Percentiles rank a stretch among this genome's conserved stretches.
Evolutionary conservation across 345 rosid genomes (phyloP).

Genomic region (Alliaria petiolata): DNA sequence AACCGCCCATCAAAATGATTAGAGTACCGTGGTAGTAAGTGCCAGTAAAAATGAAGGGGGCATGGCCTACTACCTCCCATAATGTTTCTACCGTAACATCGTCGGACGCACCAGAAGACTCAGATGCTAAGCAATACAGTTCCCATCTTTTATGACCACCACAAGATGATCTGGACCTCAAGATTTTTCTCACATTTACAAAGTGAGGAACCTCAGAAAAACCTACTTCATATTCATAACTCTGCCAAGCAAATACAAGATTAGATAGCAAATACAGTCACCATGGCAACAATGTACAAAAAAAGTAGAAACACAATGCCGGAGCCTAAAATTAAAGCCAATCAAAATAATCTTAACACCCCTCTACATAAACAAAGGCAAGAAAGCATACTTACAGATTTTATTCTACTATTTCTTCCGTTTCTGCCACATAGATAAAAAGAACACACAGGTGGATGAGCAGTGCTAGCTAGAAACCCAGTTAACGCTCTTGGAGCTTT

Average conservation of each 20-base stretch:
- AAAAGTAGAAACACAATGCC: not conserved
- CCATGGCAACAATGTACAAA: not conserved
- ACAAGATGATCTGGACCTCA: constrained; percentile 40
- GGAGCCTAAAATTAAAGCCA: not conserved
- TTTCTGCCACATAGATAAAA: constrained; percentile 33
- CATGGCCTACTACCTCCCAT: constrained; percentile 74
- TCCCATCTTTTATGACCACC: constrained; percentile 54
- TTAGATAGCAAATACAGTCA: constrained; percentile 1
- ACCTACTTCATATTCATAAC: constrained; percentile 44
- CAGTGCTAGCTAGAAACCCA: constrained; percentile 82
- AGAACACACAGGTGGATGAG: constrained; percentile 52
- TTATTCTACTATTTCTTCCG: constrained; percentile 44
- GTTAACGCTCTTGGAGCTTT: constrained; percentile 87
- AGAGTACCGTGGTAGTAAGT: not conserved
- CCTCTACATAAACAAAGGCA: not conserved
- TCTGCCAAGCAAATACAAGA: constrained; percentile 34
- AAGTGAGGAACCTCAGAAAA: constrained; percentile 35
- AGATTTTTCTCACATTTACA: constrained; percentile 38
- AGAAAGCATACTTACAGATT: constrained; percentile 43
- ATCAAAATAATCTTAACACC: not conserved
- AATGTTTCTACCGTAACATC: constrained; percentile 70
- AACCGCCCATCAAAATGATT: constrained; percentile 3
- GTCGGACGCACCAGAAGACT: constrained; percentile 37
- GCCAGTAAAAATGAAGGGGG: constrained; percentile 1
- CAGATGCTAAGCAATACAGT: constrained; percentile 43